Base-by-base conservation (phyloP, 495 filamentous ascomycete species). In the Penicilliopsis zonata region DNA sequence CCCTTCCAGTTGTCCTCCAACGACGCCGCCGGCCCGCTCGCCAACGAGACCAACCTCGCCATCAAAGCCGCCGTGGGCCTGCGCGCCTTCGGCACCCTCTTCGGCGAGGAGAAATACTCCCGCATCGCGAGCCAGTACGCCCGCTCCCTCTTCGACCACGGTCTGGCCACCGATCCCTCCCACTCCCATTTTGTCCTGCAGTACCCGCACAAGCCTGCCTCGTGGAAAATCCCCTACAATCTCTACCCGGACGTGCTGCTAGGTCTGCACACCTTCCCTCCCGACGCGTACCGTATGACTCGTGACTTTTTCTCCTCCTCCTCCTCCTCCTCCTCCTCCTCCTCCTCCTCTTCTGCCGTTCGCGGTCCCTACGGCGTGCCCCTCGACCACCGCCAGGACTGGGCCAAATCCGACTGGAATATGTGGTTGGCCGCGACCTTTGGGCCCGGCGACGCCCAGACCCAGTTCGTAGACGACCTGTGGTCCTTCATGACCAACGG, bases 41-140 rank as follows among this genome's bases (percentile, higher is more conserved):
- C 63, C 5, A 72, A 74, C 37, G 63, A 72, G 40, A 74, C 69
- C 2, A 70, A 67, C 36, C 57, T 74, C 2, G 70, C 70, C 3
- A 69, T 75, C 41, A 73, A 72, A 31, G 64, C 67, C 16, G 67
- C 69, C 2, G 56, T 77, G 2, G 70, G 61, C 2, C 51, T 77
- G 18, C 63, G 58, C 26, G 67, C 69, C 19, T 65, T 53, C 36
- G 65, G 68, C 4, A 46, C 48, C 14, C 33, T 69, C 23, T 59
- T 52, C 27, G 57, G 57, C 3, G 33, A 50, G 5, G 13, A 28
- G 0, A 47, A 52, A 7, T 72, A 70, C 38, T 61, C 56, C 8
- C 43, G 38, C 4, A 52, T 54, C 28, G 65, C 55, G 3, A 44
- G 59, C 5, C 40, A 52, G 14, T 55, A 55, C 33, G 67, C 62